phyloP scores from a whole-genome alignment of 192 early-diverging fungal genomes.

The Chytriomyces hyalinus region DNA sequence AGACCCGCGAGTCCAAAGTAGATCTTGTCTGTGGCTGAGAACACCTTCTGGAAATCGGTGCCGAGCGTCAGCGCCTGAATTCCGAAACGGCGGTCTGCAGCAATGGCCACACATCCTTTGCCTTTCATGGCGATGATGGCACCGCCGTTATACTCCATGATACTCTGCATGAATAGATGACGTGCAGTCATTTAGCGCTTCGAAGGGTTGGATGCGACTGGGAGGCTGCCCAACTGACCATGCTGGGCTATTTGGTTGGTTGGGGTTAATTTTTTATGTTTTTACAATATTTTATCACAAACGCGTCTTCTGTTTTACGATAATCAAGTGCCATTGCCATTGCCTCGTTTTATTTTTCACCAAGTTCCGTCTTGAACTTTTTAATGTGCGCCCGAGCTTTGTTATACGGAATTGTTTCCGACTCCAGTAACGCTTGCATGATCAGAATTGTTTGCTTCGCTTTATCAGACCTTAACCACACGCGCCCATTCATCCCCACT shows the following conservation, averaged over 20 bases:
- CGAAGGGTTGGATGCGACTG: too few relatives aligned
- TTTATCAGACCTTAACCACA: constrained; percentile 84
- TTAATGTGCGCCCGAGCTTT: constrained; percentile 4
- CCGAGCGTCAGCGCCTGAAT: constrained; percentile 91
- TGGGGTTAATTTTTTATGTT: too few relatives aligned
- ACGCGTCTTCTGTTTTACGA: too few relatives aligned
- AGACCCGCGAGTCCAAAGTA: constrained; percentile 92
- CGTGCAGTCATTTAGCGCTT: not conserved
- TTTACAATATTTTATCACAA: too few relatives aligned
- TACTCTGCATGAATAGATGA: constrained; percentile 41
- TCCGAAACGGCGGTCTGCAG: constrained; percentile 92
- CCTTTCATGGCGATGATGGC: constrained; percentile 96
- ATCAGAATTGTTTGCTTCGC: constrained; percentile 52
- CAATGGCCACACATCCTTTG: constrained; percentile 98
- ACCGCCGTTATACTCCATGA: constrained; percentile 95
- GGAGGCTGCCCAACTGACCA: too few relatives aligned
- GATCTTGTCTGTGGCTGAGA: constrained; percentile 80
- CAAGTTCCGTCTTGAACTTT: not conserved
- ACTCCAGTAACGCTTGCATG: constrained; percentile 12
- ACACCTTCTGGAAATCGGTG: constrained; percentile 95
- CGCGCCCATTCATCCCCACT: constrained; percentile 90
- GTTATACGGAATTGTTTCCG: constrained; percentile 2
- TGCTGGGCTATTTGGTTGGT: too few relatives aligned
- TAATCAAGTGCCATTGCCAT: too few relatives aligned
- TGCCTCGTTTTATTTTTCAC: not conserved